phyloP scores from a whole-genome alignment of 176 grass and related monocot species.

The Leersia perrieri region DNA sequence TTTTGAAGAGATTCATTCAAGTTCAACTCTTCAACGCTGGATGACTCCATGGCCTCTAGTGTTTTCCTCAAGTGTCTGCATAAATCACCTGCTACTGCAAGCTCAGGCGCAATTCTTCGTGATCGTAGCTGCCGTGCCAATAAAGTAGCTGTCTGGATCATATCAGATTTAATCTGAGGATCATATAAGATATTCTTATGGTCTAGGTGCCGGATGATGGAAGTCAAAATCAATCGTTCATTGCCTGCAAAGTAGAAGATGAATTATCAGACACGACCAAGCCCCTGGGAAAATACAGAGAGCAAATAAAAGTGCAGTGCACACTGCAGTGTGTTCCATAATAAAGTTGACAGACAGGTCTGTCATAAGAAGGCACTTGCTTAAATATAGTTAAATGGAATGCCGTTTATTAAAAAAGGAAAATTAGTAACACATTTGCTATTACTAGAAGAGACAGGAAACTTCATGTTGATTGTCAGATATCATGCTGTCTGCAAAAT shows the following conservation, averaged over 20 bases:
- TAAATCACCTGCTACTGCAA: conserved; percentile 71
- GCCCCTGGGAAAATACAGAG: background rate
- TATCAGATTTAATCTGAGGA: conserved; percentile 78
- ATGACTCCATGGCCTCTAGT: conserved; percentile 76
- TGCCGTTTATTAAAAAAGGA: background rate
- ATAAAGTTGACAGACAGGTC: background rate
- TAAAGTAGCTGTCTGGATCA: conserved; percentile 74
- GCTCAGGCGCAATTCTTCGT: conserved; percentile 58
- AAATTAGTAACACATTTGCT: background rate
- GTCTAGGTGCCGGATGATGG: conserved; percentile 81
- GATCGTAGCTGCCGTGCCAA: conserved; percentile 74
- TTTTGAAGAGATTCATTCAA: conserved; percentile 94
- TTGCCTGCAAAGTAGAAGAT: conserved; percentile 56
- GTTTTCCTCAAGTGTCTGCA: conserved; percentile 96
- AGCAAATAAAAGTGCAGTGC: conserved; percentile 1
- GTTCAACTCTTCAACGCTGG: conserved; percentile 62
- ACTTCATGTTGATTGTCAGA: background rate
- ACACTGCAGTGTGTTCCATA: background rate
- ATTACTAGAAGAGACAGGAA: background rate
- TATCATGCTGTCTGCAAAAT: background rate
- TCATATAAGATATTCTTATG: conserved; percentile 72
- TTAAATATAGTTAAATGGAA: conserved; percentile 2
- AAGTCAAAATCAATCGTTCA: conserved; percentile 72
- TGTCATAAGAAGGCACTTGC: conserved; percentile 8
- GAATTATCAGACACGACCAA: conserved; percentile 14